Evolutionary conservation across 1,284 basidiomycete species (phyloP).

Genomic region (Ganoderma leucocontextum): DNA sequence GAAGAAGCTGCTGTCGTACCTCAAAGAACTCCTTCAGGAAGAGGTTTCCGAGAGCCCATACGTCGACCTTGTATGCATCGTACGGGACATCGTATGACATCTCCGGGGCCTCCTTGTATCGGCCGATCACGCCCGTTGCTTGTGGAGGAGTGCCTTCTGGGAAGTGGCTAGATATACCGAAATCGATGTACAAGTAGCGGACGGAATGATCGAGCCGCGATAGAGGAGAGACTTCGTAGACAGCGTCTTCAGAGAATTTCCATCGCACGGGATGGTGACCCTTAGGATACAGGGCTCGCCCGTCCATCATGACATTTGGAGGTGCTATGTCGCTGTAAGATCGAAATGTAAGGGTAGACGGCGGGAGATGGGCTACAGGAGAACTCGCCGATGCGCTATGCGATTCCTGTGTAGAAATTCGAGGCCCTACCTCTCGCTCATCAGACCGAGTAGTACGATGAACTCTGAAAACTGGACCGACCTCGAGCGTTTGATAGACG

Average conservation of each 20-base stretch:
- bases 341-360: neutral
- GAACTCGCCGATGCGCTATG: conserved; percentile 36
- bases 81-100: conserved; percentile 36
- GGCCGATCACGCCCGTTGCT: conserved; percentile 27
- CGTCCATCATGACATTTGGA: conserved; percentile 45
- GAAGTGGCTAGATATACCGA: conserved; percentile 35
- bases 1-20: conserved; percentile 8
- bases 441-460: too few species aligned
- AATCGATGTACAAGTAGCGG: conserved; percentile 42
- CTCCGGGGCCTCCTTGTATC: conserved; percentile 40
- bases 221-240: conserved; percentile 11
- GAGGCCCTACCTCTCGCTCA: conserved; percentile 28
- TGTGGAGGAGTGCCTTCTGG: conserved; percentile 13
- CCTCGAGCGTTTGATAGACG: conserved; percentile 38
- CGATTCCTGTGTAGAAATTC: conserved; percentile 36
- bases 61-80: conserved; percentile 41
- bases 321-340: conserved; percentile 36
- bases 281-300: conserved; percentile 34
- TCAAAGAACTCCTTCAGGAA: conserved; percentile 22
- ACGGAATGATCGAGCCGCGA: conserved; percentile 25
- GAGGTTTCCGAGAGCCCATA: conserved; percentile 38
- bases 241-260: conserved; percentile 17
- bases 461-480: conserved; percentile 10
- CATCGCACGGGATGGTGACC: conserved; percentile 37
- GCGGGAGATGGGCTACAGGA: neutral